Conservation (phyloP, 371 early-diverging fungal genomes). For the Ordospora pajunii region DNA sequence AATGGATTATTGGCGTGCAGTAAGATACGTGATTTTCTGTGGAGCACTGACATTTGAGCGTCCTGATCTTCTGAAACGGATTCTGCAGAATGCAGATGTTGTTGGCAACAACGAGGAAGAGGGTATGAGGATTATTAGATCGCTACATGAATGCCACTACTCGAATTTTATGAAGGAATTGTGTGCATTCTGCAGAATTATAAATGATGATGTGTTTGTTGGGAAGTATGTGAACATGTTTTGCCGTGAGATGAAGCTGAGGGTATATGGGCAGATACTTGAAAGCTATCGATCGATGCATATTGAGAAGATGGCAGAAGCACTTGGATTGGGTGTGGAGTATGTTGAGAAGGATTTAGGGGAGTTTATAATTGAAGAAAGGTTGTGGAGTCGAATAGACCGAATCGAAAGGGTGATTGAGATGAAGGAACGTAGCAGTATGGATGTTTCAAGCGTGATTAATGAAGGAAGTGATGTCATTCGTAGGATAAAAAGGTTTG, state of each 20-base stretch:
- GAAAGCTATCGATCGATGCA: slow-evolving; percentile 88
- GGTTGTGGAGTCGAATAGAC: slow-evolving; percentile 92
- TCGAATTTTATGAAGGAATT: slow-evolving; percentile 73
- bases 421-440: slow-evolving; percentile 83
- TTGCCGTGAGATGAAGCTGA: slow-evolving; percentile 87
- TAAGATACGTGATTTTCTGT: slow-evolving; percentile 78
- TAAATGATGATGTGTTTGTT: slow-evolving; percentile 62
- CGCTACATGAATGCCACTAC: slow-evolving; percentile 84
- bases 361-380: slow-evolving; percentile 83
- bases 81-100: slow-evolving; percentile 73
- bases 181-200: slow-evolving; percentile 59
- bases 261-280: slow-evolving; percentile 85
- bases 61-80: slow-evolving; percentile 80
- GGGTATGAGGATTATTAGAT: slow-evolving; percentile 70
- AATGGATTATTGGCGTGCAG: slow-evolving; percentile 87
- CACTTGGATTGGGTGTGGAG: slow-evolving; percentile 85
- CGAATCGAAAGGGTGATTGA: slow-evolving; percentile 90
- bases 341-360: slow-evolving; percentile 70
- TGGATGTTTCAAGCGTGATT: slow-evolving; percentile 69
- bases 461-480: slow-evolving; percentile 22
- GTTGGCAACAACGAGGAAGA: slow-evolving; percentile 69
- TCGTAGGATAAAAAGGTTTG: slow-evolving; percentile 23
- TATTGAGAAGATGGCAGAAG: slow-evolving; percentile 81
- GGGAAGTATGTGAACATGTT: slow-evolving; percentile 67
- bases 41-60: slow-evolving; percentile 76